Evolutionary conservation across 352 stramenopile species (phyloP).

Genomic region (Globisporangium nunn): DNA sequence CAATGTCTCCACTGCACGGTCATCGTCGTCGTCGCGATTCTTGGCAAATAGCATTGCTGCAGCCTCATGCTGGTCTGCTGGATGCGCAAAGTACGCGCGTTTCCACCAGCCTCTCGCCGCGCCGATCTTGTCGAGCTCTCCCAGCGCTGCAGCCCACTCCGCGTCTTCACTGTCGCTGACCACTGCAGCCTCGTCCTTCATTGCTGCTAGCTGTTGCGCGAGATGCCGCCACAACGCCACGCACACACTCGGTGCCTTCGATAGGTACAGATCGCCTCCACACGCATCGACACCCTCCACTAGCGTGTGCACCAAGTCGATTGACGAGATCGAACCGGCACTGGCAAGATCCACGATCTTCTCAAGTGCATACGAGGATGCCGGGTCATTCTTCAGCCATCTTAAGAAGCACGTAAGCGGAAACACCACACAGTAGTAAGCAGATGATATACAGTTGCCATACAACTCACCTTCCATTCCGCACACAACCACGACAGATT

Average conservation of each 20-base stretch:
- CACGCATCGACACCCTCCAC: slow-evolving; percentile 43
- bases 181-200: slow-evolving; percentile 14
- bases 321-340: slow-evolving; percentile 27
- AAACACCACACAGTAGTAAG: no score
- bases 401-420: slow-evolving; percentile 9
- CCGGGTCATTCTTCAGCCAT: slow-evolving; percentile 54
- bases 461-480: no score
- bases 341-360: slow-evolving; percentile 45
- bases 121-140: slow-evolving; percentile 3
- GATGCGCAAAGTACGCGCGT: slow-evolving; percentile 44
- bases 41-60: slow-evolving; percentile 10
- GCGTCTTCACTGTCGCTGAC: no score
- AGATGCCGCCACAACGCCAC: slow-evolving; percentile 49
- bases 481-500: no score
- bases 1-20: slow-evolving; percentile 22
- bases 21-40: slow-evolving; percentile 5
- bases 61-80: slow-evolving; percentile 23
- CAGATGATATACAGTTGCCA: no score
- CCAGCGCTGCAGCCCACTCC: not conserved
- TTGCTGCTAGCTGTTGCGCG: slow-evolving; percentile 33
- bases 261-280: slow-evolving; percentile 48
- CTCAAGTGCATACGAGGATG: slow-evolving; percentile 31
- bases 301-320: slow-evolving; percentile 28
- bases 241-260: slow-evolving; percentile 23
- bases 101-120: slow-evolving; percentile 47